Evolutionary conservation across 2,329 filamentous ascomycete genomes (phyloP).

Genomic region (Magnaporthiopsis incrustans): DNA sequence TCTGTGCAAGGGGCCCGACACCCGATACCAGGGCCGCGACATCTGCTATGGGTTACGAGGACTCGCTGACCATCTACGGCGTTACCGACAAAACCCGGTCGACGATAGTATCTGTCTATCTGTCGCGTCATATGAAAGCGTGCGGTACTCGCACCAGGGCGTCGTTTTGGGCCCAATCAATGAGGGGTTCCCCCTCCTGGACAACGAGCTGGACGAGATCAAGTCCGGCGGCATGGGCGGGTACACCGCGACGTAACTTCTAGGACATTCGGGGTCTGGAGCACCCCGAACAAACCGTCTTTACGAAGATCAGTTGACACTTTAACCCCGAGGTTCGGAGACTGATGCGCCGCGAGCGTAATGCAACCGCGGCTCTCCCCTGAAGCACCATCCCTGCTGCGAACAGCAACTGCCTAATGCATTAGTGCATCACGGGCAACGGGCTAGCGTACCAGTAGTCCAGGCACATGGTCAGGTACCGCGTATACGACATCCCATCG

Average conservation of each 20-base stretch:
- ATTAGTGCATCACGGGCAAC: constrained; percentile 29
- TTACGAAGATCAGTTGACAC: constrained; percentile 12
- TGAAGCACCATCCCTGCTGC: constrained; percentile 19
- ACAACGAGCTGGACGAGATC: constrained; percentile 31
- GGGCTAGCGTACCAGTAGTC: constrained; percentile 36
- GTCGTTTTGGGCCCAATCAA: constrained; percentile 32
- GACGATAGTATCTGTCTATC: constrained; percentile 44
- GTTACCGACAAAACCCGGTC: constrained; percentile 39
- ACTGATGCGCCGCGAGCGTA: too few species aligned
- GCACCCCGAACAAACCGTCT: constrained; percentile 30
- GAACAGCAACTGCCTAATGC: constrained; percentile 35
- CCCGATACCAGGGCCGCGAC: constrained; percentile 36
- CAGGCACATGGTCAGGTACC: constrained; percentile 36
- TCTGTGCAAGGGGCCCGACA: constrained; percentile 42
- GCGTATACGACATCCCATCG: constrained; percentile 24
- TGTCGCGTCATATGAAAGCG: constrained; percentile 45
- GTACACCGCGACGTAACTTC: constrained; percentile 19
- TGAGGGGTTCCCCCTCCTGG: constrained; percentile 36
- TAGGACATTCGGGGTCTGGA: constrained; percentile 33
- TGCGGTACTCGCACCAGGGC: constrained; percentile 50
- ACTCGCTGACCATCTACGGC: constrained; percentile 38
- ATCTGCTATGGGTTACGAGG: constrained; percentile 49
- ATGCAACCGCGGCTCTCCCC: too few species aligned
- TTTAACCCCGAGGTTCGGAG: too few species aligned
- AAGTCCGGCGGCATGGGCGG: too few species aligned